phyloP scores from a whole-genome alignment of 2,329 filamentous ascomycete species.

The Talaromyces sp. region DNA sequence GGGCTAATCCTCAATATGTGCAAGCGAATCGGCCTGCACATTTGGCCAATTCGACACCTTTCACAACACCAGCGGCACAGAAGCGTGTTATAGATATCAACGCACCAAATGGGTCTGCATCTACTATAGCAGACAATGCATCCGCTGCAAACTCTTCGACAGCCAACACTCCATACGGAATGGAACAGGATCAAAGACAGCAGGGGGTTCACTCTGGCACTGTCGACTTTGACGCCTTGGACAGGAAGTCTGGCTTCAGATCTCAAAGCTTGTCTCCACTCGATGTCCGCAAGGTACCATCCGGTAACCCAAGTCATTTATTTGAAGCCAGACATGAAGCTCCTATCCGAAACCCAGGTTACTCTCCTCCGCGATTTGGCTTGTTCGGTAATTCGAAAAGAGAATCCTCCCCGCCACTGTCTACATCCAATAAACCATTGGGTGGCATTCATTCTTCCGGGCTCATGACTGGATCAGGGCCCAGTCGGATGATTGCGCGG shows the following conservation, averaged over 20 bases:
- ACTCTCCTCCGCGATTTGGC: constrained; percentile 36
- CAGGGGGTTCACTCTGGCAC: constrained; percentile 26
- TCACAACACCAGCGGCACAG: constrained; percentile 44
- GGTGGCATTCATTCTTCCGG: constrained; percentile 33
- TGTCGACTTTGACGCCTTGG: constrained; percentile 32
- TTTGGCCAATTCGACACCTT: constrained; percentile 30
- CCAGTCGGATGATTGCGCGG: constrained; percentile 32
- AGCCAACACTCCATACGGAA: constrained; percentile 43
- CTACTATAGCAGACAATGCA: constrained; percentile 44
- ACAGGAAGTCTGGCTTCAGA: constrained; percentile 35
- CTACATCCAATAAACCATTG: constrained; percentile 26
- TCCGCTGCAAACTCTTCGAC: constrained; percentile 43
- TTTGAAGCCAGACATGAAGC: constrained; percentile 29
- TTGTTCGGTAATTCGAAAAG: constrained; percentile 33
- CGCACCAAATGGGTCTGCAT: constrained; percentile 45
- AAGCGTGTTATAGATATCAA: constrained; percentile 43
- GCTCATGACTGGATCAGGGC: constrained; percentile 22
- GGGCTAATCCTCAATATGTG: constrained; percentile 85
- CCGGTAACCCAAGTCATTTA: constrained; percentile 23
- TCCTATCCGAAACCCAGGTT: constrained; percentile 28
- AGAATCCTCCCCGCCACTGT: constrained; percentile 32
- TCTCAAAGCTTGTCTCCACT: constrained; percentile 39
- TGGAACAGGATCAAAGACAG: constrained; percentile 32
- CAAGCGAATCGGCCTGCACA: constrained; percentile 33
- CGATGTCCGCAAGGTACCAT: constrained; percentile 39